Base-by-base conservation (phyloP, 306 rosid genomes). In the Vigna hirtella region DNA sequence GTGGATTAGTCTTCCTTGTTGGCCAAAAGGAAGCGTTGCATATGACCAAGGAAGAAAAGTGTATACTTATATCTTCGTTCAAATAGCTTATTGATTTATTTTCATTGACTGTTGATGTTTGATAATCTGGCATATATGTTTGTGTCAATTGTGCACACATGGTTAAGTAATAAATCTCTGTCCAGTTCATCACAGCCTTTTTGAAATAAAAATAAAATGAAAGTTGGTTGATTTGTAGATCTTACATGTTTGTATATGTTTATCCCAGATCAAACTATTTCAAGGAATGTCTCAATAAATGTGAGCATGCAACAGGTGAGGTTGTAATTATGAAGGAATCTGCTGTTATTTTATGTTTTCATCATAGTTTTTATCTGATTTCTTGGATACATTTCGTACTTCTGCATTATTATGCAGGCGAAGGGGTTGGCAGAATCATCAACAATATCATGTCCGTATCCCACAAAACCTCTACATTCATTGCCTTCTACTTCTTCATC, bases 291-390 rank as follows among this genome's bases (percentile, higher is more conserved):
- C 69, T 90, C 91, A 8, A 56, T 77, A 72, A 93, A 87, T 83
- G 83, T 76, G 66, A 92, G 87, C 78, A 40, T 83, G 72, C 90
- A 88, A 77, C 94, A 90, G 97, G 97, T 94, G 81, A 26, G 79
- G 50, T 56, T 78, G 42, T 61, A 47, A 59, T 32, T 34, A 40
- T n/a, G 66, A 73, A 85, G 79, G 50, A 56, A 48, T 66, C 56
- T 70, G 63, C 13, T 51, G 20, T 65, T 53, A 30, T 24, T 71
- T 55, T 57, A 45, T 77, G 55, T 48, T 67, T 58, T 69, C 30
- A 24, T 53, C 34, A 40, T 67, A 32, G 49, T 59, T 70, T 40
- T 45, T 80, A 52, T 57, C 66, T 68, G 74, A 77, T 72, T 62
- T 63, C 30, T 83, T 71, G 48, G 69, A 73, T 56, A 17, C 45